A percentile compares a stretch with the other conserved stretches of the same genome.
Evolutionary conservation across 2,329 filamentous ascomycete genomes (phyloP).

Genomic region (Aspergillus neoniger): DNA sequence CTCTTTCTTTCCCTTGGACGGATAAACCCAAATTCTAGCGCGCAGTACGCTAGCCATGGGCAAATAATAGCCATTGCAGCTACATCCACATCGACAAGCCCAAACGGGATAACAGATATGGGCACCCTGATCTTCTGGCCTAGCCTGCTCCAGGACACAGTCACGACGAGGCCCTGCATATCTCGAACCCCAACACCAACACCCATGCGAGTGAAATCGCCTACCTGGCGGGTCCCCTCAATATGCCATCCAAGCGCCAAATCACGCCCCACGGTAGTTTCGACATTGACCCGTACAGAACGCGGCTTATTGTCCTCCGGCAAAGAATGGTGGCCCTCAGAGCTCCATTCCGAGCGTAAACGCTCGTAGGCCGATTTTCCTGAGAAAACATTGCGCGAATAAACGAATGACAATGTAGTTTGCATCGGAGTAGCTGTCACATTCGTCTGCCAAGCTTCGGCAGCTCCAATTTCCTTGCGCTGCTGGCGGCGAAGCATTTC

Average conservation of each 20-base stretch:
- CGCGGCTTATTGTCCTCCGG: conserved; percentile 31
- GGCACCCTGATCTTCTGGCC: conserved; percentile 45
- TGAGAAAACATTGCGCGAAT: conserved; percentile 42
- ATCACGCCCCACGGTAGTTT: conserved; percentile 28
- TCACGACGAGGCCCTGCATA: conserved; percentile 38
- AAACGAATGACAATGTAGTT: conserved; percentile 35
- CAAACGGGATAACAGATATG: conserved; percentile 39
- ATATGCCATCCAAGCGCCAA: conserved; percentile 38
- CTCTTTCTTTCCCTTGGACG: conserved; percentile 41
- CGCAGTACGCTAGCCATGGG: conserved; percentile 44
- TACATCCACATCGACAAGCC: conserved; percentile 36
- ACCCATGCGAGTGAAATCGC: conserved; percentile 42
- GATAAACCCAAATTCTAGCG: conserved; percentile 45
- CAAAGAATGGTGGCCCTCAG: conserved; percentile 41
- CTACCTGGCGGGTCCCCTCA: conserved; percentile 39
- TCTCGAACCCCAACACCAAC: conserved; percentile 42
- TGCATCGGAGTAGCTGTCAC: conserved; percentile 32
- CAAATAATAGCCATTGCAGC: conserved; percentile 38
- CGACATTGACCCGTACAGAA: conserved; percentile 39
- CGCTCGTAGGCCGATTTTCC: conserved; percentile 34
- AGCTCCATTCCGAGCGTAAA: conserved; percentile 43
- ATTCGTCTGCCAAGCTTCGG: conserved; percentile 38
- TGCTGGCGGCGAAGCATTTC: conserved; percentile 19
- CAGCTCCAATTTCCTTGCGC: conserved; percentile 24
- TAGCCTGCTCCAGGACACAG: conserved; percentile 43